A percentile compares a stretch with the other conserved stretches of the same genome.
Conservation (phyloP, 1,139 yeast genomes). For the Geotrichum citri-aurantii region DNA sequence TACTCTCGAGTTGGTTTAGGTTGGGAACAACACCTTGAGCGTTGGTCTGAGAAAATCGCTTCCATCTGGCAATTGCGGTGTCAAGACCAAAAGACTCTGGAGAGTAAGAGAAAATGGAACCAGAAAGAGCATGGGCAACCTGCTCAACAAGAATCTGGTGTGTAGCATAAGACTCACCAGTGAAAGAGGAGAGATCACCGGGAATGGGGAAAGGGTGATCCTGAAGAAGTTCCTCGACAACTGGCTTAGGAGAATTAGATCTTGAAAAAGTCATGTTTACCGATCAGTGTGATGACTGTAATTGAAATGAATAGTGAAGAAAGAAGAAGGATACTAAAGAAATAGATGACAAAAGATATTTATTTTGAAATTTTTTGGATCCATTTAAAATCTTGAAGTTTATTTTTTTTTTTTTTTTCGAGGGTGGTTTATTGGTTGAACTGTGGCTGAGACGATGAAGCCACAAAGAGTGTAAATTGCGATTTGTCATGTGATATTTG, state of each 20-base stretch:
- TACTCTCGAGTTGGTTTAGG: constrained; percentile 58
- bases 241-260: constrained; percentile 12
- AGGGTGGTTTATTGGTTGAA: constrained; percentile 4
- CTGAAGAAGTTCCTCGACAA: constrained; percentile 7
- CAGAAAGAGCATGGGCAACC: constrained; percentile 56
- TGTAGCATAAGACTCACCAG: constrained; percentile 36
- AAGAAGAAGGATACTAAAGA: neutral
- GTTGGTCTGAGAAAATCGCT: constrained; percentile 43
- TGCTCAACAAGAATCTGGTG: constrained; percentile 62
- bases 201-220: constrained; percentile 24
- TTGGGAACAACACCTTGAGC: constrained; percentile 53
- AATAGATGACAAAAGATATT: neutral
- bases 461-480: constrained; percentile 18
- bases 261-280: constrained; percentile 10
- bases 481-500: constrained; percentile 18
- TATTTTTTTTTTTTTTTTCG: neutral
- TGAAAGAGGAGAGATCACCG: constrained; percentile 24
- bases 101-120: constrained; percentile 65
- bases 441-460: constrained; percentile 16
- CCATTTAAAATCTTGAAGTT: neutral
- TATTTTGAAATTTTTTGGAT: neutral
- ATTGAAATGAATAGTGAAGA: neutral
- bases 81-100: constrained; percentile 60
- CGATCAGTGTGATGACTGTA: neutral
- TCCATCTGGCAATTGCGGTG: constrained; percentile 58